phyloP scores from a whole-genome alignment of 768 basidiomycete species.

The Vararia minispora region DNA sequence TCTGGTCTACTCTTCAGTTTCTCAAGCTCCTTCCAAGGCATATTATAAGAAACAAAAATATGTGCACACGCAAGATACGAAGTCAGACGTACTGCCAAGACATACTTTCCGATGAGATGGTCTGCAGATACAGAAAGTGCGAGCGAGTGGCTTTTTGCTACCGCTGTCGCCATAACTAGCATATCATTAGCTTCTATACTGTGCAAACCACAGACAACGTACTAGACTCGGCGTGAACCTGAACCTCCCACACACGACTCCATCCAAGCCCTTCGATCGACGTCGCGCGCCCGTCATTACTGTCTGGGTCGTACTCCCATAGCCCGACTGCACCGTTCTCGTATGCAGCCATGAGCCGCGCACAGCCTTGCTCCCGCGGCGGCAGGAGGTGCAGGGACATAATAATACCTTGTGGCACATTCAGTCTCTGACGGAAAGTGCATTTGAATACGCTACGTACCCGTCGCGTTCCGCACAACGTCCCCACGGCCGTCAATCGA shows the following conservation, averaged over 20 bases:
- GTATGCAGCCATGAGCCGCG: slow-evolving; percentile 53
- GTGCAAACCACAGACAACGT: slow-evolving; percentile 13
- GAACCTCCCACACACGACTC: slow-evolving; percentile 57
- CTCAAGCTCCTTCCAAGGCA: no score
- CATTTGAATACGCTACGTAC: slow-evolving; percentile 23
- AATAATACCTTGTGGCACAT: slow-evolving; percentile 52
- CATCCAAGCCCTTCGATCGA: slow-evolving; percentile 68
- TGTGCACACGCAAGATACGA: background rate
- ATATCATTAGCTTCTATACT: slow-evolving; percentile 1
- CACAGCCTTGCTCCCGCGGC: no score
- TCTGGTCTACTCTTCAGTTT: no score
- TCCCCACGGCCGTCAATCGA: slow-evolving; percentile 36
- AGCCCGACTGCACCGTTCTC: slow-evolving; percentile 84
- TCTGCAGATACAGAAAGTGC: slow-evolving; percentile 83
- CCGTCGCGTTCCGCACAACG: slow-evolving; percentile 43
- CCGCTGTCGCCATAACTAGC: slow-evolving; percentile 82
- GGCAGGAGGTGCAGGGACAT: slow-evolving; percentile 74
- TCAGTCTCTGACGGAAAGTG: background rate
- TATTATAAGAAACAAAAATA: no score
- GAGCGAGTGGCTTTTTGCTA: slow-evolving; percentile 43
- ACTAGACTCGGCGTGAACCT: slow-evolving; percentile 68
- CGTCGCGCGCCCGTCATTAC: slow-evolving; percentile 25
- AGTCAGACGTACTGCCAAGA: slow-evolving; percentile 34
- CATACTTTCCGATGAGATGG: slow-evolving; percentile 59
- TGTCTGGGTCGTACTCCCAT: slow-evolving; percentile 44